Conservation (phyloP, 2,329 filamentous ascomycete species). For the Exophiala bonariae region DNA sequence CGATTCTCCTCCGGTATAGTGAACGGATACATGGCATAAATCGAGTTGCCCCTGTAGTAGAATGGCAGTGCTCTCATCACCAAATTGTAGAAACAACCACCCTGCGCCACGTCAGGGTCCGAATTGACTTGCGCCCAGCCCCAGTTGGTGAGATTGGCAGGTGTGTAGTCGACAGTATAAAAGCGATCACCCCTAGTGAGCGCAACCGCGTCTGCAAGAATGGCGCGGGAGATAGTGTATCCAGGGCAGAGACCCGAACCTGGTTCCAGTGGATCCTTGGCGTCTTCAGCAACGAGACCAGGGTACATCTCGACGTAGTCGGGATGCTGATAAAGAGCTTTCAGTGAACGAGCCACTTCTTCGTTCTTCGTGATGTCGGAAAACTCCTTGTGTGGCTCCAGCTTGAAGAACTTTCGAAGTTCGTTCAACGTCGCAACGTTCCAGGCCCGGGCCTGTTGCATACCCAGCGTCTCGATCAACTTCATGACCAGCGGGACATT, state of each 20-base stretch:
- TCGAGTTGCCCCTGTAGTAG: slow-evolving; percentile 48
- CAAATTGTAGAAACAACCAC: slow-evolving; percentile 54
- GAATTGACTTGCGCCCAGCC: slow-evolving; percentile 41
- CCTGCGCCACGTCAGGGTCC: slow-evolving; percentile 45
- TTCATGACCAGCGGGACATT: slow-evolving; percentile 73
- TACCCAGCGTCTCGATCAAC: slow-evolving; percentile 75
- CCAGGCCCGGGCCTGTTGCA: slow-evolving; percentile 75
- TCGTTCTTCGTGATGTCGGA: slow-evolving; percentile 59
- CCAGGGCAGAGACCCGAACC: slow-evolving; percentile 40
- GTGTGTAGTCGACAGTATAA: slow-evolving; percentile 47
- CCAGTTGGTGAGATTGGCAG: slow-evolving; percentile 47
- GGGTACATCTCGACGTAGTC: slow-evolving; percentile 71
- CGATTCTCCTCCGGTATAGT: slow-evolving; percentile 49
- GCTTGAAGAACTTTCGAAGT: slow-evolving; percentile 63
- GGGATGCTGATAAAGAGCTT: slow-evolving; percentile 62
- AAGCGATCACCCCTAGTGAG: slow-evolving; percentile 49
- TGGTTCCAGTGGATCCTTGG: slow-evolving; percentile 38
- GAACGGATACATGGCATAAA: slow-evolving; percentile 53
- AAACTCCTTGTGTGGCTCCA: slow-evolving; percentile 58
- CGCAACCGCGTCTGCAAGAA: slow-evolving; percentile 49
- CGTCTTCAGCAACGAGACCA: slow-evolving; percentile 55
- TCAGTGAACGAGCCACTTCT: slow-evolving; percentile 56
- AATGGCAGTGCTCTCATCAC: slow-evolving; percentile 52
- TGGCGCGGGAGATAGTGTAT: slow-evolving; percentile 42
- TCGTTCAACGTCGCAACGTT: slow-evolving; percentile 47